Evolutionary conservation across 306 rosid species (phyloP).

Genomic region (Oemleria cerasiformis): DNA sequence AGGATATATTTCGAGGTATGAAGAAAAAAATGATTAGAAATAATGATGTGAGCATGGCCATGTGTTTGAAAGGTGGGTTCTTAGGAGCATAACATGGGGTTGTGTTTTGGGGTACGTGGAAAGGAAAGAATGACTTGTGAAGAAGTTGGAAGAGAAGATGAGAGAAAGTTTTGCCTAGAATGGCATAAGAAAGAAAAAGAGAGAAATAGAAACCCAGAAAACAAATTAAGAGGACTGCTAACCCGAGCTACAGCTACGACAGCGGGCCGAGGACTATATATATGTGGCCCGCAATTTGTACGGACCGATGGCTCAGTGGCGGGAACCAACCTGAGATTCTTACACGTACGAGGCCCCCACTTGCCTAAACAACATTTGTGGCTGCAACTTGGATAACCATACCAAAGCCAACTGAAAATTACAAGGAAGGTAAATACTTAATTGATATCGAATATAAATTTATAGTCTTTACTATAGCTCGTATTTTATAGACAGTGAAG

Average conservation of each 20-base stretch:
- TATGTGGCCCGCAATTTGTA: slow-evolving; percentile 10
- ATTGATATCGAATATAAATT: background rate
- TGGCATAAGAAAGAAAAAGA: background rate
- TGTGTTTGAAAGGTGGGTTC: background rate
- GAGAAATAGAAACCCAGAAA: slow-evolving; percentile 6
- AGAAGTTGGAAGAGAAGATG: background rate
- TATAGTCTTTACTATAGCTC: no score
- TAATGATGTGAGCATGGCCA: slow-evolving; percentile 4
- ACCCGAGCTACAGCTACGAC: background rate
- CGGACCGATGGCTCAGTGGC: slow-evolving; percentile 15
- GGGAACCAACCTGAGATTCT: slow-evolving; percentile 4
- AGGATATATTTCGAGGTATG: background rate
- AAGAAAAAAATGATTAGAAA: background rate
- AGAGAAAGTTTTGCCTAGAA: background rate
- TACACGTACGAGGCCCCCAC: slow-evolving; percentile 7
- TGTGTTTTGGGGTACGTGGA: background rate
- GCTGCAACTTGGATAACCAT: background rate
- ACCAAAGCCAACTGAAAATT: background rate
- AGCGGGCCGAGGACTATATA: background rate
- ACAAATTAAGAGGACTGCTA: background rate
- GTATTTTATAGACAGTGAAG: no score
- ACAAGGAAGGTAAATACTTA: background rate
- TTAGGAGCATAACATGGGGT: background rate
- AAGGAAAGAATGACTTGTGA: slow-evolving; percentile 3
- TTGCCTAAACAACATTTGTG: slow-evolving; percentile 3